Evolutionary conservation across 1,284 basidiomycete genomes (phyloP), one percentile per base, ranked within the genome.

Genomic region (Uromyces viciae-fabae): DNA sequence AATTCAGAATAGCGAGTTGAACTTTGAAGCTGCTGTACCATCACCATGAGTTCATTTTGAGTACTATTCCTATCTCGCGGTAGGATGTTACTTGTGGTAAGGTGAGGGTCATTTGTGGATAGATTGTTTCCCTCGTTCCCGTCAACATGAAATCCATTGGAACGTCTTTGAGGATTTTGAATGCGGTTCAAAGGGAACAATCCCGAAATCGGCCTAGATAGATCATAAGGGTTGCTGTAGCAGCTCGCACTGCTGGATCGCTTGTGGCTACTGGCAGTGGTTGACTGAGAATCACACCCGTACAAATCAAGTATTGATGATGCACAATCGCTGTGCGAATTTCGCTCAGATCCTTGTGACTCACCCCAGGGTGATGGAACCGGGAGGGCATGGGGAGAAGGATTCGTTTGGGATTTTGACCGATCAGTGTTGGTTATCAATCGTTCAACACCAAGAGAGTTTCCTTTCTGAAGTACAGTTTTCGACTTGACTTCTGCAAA

Each of bases 241-340:
- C 31, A 25, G 42, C 60, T 66, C 3, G 0, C 25, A 25, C 43
- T 54, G 36, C 64, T 77, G 22, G n/a, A n/a, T n/a, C 36, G 19
- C 62, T 17, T 28, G 19, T 25, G 15, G 1, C 46, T 11, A 54
- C 36, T 28, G 19, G 75, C 38, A 14, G 17, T 5, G 2, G 60
- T 19, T 15, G 66, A 58, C n/a, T 33, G 31, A 11, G 60, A 36
- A 8, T 56, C 64, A 40, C 42, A 2, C 2, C 40, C 76, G 36
- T 79, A 79, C 8, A 79, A 43, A 69, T 79, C 76, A 1, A 79
- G 54, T 4, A 79, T 79, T 15, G 76, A 79, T 15, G 66, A 49
- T 19, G 76, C 76, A n/a, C 71, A 79, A 56, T 79, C 76, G 40
- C 66, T 71, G 0, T n/a, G n/a, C 54, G 58, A 3, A 28, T 40